A percentile compares a stretch with the other conserved stretches of the same genome.
These are phyloP conservation scores for Diaporthe nobilis DNA, from an alignment of 2,329 filamentous ascomycete species.

Conservation along the genomic window DNA sequence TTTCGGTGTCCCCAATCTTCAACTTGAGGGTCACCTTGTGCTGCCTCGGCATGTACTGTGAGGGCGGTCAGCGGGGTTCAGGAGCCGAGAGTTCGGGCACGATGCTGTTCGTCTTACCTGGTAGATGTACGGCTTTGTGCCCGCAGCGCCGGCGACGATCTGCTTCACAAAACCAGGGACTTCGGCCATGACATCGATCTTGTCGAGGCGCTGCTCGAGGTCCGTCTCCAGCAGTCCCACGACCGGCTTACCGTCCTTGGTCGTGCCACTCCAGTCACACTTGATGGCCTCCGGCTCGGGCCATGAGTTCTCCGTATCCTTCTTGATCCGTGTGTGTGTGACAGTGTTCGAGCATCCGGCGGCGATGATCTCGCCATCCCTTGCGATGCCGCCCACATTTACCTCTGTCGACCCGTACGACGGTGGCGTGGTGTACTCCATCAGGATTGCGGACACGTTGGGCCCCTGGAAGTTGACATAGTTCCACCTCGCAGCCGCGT, in stretches of 20 bases:
- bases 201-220: constrained; percentile 80
- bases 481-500: constrained; percentile 93
- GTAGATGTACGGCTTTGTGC: constrained; percentile 98
- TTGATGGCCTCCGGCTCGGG: constrained; percentile 84
- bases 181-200: constrained; percentile 96
- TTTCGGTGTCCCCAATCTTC: constrained; percentile 84
- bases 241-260: constrained; percentile 81
- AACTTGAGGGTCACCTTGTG: constrained; percentile 81
- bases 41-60: constrained; percentile 77
- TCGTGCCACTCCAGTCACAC: constrained; percentile 84
- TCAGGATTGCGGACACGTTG: constrained; percentile 88
- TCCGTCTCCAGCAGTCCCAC: constrained; percentile 78
- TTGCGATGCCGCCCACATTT: constrained; percentile 84
- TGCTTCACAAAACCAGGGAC: constrained; percentile 96
- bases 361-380: constrained; percentile 83
- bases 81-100: neutral
- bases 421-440: constrained; percentile 95
- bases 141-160: constrained; percentile 88
- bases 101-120: constrained; percentile 72
- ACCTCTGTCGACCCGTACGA: constrained; percentile 92
- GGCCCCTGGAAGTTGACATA: constrained; percentile 93
- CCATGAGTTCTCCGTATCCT: constrained; percentile 88
- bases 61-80: constrained; percentile 44
- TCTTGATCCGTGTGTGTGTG: constrained; percentile 77
- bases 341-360: constrained; percentile 77